Evolutionary conservation across 2,329 filamentous ascomycete species (phyloP).

Genomic region (Aspergillus chevalieri): DNA sequence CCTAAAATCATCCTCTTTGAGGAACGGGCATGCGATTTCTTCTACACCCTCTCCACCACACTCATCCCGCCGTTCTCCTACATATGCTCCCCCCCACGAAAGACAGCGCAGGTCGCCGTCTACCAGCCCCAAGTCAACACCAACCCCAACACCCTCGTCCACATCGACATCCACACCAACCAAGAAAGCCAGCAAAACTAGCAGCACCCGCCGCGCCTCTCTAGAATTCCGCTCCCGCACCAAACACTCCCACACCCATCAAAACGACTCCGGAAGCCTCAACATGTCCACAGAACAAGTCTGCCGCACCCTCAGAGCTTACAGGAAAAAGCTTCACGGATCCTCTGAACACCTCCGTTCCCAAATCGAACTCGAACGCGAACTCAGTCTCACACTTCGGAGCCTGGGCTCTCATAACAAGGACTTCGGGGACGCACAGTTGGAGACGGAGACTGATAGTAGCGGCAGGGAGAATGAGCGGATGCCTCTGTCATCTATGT

Average conservation of each 20-base stretch:
- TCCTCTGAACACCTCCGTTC: slow-evolving; percentile 45
- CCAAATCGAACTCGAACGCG: slow-evolving; percentile 51
- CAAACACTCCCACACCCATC: slow-evolving; percentile 28
- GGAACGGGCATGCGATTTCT: slow-evolving; percentile 22
- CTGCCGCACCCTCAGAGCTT: slow-evolving; percentile 52
- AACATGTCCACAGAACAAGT: slow-evolving; percentile 52
- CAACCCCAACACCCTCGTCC: slow-evolving; percentile 30
- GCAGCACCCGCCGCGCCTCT: slow-evolving; percentile 40
- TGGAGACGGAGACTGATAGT: slow-evolving; percentile 33
- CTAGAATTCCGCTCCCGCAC: slow-evolving; percentile 46
- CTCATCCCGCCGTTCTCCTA: slow-evolving; percentile 26
- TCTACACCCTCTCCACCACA: slow-evolving; percentile 26
- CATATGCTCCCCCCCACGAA: slow-evolving; percentile 19
- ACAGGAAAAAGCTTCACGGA: slow-evolving; percentile 52
- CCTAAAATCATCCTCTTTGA: slow-evolving; percentile 33
- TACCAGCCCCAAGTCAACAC: slow-evolving; percentile 26
- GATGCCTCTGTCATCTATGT: slow-evolving; percentile 16
- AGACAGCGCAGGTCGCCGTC: slow-evolving; percentile 32
- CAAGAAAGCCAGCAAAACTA: slow-evolving; percentile 26
- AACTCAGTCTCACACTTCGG: slow-evolving; percentile 44
- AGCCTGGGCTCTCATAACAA: slow-evolving; percentile 27
- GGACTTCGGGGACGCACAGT: slow-evolving; percentile 12
- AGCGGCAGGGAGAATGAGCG: slow-evolving; percentile 33
- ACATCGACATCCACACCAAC: slow-evolving; percentile 25
- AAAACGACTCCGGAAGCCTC: slow-evolving; percentile 43